Evolutionary conservation across 805 yeast species (phyloP).

Genomic region (Schwanniomyces yamadae): DNA sequence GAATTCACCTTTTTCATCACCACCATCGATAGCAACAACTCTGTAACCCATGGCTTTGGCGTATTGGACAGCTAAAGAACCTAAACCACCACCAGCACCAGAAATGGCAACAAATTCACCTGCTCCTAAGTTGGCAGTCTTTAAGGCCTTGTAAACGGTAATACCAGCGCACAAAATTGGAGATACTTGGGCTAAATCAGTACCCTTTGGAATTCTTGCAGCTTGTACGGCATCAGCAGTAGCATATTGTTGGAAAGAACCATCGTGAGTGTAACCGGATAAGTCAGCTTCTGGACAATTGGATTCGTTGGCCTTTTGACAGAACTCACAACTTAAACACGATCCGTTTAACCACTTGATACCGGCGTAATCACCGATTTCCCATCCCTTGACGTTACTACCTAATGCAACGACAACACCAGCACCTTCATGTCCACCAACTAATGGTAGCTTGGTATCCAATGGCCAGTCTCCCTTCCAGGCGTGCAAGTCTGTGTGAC

Average conservation of each 20-base stretch:
- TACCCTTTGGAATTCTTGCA: constrained; percentile 70
- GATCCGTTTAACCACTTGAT: constrained; percentile 82
- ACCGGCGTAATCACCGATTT: constrained; percentile 80
- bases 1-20: constrained; percentile 57
- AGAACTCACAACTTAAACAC: constrained; percentile 74
- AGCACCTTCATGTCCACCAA: constrained; percentile 91
- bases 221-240: constrained; percentile 88
- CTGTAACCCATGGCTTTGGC: constrained; percentile 77
- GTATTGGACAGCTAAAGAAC: constrained; percentile 71
- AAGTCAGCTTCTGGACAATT: constrained; percentile 64
- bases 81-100: constrained; percentile 82
- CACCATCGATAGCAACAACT: constrained; percentile 71
- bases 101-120: constrained; percentile 77
- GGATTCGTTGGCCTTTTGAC: constrained; percentile 65
- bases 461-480: constrained; percentile 95
- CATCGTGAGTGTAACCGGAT: constrained; percentile 85
- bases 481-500: constrained; percentile 93
- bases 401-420: constrained; percentile 83
- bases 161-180: constrained; percentile 91
- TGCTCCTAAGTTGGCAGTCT: constrained; percentile 67
- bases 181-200: constrained; percentile 73
- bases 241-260: constrained; percentile 88
- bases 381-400: constrained; percentile 62
- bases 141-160: constrained; percentile 87
- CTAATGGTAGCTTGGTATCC: constrained; percentile 69